Evolutionary conservation across 371 early-diverging fungal genomes (phyloP).

Genomic region (Batkoa obscura): DNA sequence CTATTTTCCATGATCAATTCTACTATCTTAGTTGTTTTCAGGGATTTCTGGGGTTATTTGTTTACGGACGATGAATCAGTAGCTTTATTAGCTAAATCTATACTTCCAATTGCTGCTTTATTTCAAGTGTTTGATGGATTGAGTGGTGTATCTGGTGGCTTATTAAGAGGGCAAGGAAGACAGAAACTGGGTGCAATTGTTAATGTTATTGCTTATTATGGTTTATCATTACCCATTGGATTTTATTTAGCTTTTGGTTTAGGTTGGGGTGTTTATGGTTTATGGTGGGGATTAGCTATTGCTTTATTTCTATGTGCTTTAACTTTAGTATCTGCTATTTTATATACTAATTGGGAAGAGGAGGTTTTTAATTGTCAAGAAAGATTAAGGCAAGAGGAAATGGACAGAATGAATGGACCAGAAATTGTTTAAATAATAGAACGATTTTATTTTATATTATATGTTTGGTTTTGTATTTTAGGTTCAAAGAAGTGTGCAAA

Average conservation of each 20-base stretch:
- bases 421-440: too few species aligned
- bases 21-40: conserved; percentile 15
- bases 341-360: conserved; percentile 25
- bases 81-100: conserved; percentile 33
- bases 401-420: too few species aligned
- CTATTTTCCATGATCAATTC: conserved; percentile 19
- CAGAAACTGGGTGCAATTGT: conserved; percentile 48
- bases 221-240: conserved; percentile 46
- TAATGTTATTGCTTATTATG: conserved; percentile 37
- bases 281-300: conserved; percentile 40
- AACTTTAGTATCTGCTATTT: conserved; percentile 31
- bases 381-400: conserved; percentile 7
- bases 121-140: conserved; percentile 58
- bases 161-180: conserved; percentile 48
- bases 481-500: too few species aligned
- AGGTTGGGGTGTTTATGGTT: conserved; percentile 31
- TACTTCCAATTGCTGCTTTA: conserved; percentile 57
- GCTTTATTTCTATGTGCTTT: conserved; percentile 18
- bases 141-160: conserved; percentile 46
- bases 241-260: conserved; percentile 33
- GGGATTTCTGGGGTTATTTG: conserved; percentile 17
- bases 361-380: conserved; percentile 21
- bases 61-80: conserved; percentile 52
- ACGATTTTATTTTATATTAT: too few species aligned
- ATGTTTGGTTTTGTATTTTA: too few species aligned